Base-by-base conservation (phyloP, 257 asterid genomes). In the Plantago major region DNA sequence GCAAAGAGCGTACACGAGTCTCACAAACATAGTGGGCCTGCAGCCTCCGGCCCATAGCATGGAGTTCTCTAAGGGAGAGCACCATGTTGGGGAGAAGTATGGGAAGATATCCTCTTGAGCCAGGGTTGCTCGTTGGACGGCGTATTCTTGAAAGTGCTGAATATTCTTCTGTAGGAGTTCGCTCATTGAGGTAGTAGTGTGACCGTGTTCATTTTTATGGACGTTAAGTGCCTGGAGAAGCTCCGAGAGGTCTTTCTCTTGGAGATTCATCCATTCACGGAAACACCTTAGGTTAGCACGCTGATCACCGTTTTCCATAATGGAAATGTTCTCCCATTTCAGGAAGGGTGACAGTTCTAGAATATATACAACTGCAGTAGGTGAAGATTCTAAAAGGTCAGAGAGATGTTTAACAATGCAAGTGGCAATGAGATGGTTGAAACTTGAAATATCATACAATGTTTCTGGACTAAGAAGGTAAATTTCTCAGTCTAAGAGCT, bases 41-140 rank as follows among this genome's bases (percentile, higher is more conserved):
- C 79, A 79, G 9, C 82, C 82, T 0, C 79, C 82, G 4, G 71
- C 66, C 82, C 82, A 79, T 4, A 76, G 3, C 59, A 66, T 56
- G 2, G 84, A 73, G 3, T 68, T 68, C 58, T 76, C 84, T 0
- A 73, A 42, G 0, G 75, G 64, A 10, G 73, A 59, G 59, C 84
- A 72, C 84, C 84, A 76, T 3, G 69, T 48, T 6, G 79, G 75
- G 3, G 72, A 70, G 14, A 57, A 73, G 57, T 37, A 69, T 5
- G 71, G 63, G 3, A 50, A 57, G 3, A 62, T 17, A 11, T 76
- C 73, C 0, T 38, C 46, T 37, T 60, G 46, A 0, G 68, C 73
- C 4, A 72, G 58, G 48, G 28, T 63, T 43, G 42, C 67, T 16
- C 76, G 71, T 48, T 18, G 47, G 12, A 15, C 22, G 7, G 10